Evolutionary conservation across 1,284 basidiomycete species (phyloP).

Genomic region (Irpex rosettiformis): DNA sequence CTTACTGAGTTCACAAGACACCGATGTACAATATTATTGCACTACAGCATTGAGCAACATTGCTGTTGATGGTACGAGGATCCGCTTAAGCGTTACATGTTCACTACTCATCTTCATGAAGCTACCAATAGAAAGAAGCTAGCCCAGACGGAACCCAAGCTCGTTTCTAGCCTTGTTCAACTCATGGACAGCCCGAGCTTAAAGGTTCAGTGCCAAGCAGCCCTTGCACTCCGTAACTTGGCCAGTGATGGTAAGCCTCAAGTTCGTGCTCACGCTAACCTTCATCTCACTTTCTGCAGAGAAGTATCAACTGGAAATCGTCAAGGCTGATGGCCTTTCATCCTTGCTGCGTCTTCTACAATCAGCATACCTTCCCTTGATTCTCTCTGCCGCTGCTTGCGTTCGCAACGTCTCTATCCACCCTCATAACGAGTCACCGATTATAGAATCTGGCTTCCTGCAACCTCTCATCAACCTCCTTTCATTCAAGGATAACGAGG

Average conservation of each 20-base stretch:
- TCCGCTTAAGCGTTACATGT: not conserved
- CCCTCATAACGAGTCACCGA: conserved; percentile 97
- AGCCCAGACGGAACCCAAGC: conserved; percentile 90
- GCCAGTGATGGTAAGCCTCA: conserved; percentile 84
- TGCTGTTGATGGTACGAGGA: conserved; percentile 81
- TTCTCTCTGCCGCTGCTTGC: conserved; percentile 97
- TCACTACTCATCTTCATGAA: conserved; percentile 26
- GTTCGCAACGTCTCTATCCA: conserved; percentile 99
- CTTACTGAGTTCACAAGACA: conserved; percentile 94
- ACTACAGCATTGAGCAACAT: conserved; percentile 99
- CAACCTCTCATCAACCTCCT: conserved; percentile 95
- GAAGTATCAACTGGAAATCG: conserved; percentile 99
- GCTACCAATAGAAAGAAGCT: conserved; percentile 93
- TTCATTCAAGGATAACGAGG: conserved; percentile 99
- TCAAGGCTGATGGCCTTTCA: conserved; percentile 91
- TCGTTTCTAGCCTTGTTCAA: conserved; percentile 92
- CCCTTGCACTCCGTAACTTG: conserved; percentile 93
- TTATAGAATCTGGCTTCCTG: conserved; percentile 98
- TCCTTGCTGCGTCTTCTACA: conserved; percentile 93
- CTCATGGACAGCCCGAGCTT: conserved; percentile 98
- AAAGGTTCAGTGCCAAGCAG: conserved; percentile 99
- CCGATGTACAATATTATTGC: conserved; percentile 99
- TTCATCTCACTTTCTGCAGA: conserved; percentile 45
- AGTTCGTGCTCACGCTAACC: not conserved
- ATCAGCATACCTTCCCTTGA: conserved; percentile 97